Evolutionary conservation across 2,329 filamentous ascomycete genomes (phyloP).

Genomic region (Anthostomella pinea): DNA sequence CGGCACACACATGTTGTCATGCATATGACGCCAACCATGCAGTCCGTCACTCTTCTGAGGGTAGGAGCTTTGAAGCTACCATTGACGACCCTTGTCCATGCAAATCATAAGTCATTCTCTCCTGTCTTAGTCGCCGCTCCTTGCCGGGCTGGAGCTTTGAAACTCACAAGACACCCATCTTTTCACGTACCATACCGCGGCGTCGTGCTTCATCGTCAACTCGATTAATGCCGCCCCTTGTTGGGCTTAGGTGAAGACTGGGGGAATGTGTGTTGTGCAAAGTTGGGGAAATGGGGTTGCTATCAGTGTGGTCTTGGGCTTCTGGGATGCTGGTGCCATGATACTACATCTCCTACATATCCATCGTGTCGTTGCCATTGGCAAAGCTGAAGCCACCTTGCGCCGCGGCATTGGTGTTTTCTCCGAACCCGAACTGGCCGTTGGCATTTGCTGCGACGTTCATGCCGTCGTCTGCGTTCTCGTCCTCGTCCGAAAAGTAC

Average conservation of each 20-base stretch:
- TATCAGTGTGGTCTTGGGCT: constrained; percentile 15
- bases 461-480: constrained; percentile 79
- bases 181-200: constrained; percentile 27
- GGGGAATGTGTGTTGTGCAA: constrained; percentile 31
- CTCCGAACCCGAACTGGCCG: constrained; percentile 82
- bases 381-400: constrained; percentile 89
- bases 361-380: constrained; percentile 64
- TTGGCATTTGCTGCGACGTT: constrained; percentile 66
- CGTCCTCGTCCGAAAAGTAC: constrained; percentile 99
- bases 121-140: constrained; percentile 27
- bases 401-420: constrained; percentile 29
- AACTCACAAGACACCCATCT: constrained; percentile 57
- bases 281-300: constrained; percentile 21
- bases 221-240: constrained; percentile 32
- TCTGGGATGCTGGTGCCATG: constrained; percentile 3
- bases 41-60: constrained; percentile 28
- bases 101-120: constrained; percentile 29
- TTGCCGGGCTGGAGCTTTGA: constrained; percentile 61
- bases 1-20: constrained; percentile 6
- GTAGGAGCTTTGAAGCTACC: constrained; percentile 50
- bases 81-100: constrained; percentile 41
- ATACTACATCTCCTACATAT: constrained; percentile 49
- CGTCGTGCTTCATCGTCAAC: constrained; percentile 33
- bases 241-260: constrained; percentile 27
- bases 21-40: constrained; percentile 5